Evolutionary conservation across 2,329 filamentous ascomycete species (phyloP), one percentile per base, ranked within the genome.

Genomic region (Nemania diffusa): DNA sequence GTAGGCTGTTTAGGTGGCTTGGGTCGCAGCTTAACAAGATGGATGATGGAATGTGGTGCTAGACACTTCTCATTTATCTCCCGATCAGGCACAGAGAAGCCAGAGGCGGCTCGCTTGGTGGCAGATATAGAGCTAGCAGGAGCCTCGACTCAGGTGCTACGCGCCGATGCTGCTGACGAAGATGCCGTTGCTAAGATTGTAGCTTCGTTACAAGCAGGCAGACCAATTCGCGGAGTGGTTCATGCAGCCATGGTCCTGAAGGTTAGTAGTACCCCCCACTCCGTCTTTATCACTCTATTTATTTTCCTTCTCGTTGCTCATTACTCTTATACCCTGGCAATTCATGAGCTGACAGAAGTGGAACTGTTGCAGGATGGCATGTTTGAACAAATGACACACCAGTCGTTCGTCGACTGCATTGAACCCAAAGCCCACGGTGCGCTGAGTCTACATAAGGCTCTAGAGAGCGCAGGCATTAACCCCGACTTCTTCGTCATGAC

Each of bases 1-100:
- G 75, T 80, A 13, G 79, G 79, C 3, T 78, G 79, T 62, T 70
- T 81, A 5, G 79, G 79, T 24, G 79, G 79, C 5, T 72, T 81
- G 0, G 78, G 79, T 1, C 72, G 77, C 2, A 77, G 75, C 26
- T 52, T 81, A 22, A 73, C 78, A 0, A 68, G 62, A 6, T 79
- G 77, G 76, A 78, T 80, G 76, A 73, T 78, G 69, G 69, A 68
- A n/a, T 57, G 42, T 1, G 79, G 79, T 1, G 78, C 78, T 1
- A 69, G 73, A 17, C 65, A 71, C 32, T 77, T 81, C 55, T 57
- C 70, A 5, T 80, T 80, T 68, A 69, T 81, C 5, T 78, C 76
- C 0, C 73, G 79, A 0, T 76, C 74, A 1, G 78, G 75, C 5
- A 62, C 70, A 1, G 73, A 76, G 20, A 68, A 69, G n/a, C 57